phyloP scores from a whole-genome alignment of 2,329 filamentous ascomycete species.

The Ramichloridium luteum region DNA sequence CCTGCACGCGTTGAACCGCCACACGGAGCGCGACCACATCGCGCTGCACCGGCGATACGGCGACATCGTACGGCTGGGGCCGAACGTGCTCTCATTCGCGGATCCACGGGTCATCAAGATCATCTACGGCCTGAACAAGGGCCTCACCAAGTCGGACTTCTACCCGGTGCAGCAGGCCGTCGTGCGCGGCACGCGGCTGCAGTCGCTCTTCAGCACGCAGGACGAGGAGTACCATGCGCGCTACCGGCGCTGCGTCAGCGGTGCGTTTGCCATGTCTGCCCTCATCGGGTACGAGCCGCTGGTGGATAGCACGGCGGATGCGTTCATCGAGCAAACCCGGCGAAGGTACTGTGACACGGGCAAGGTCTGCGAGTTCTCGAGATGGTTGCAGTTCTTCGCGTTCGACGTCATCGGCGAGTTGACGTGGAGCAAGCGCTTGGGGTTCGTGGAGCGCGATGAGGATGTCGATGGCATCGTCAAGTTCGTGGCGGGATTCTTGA shows the following conservation, averaged over 20 bases:
- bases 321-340: conserved; percentile 49
- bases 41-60: conserved; percentile 59
- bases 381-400: conserved; percentile 69
- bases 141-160: conserved; percentile 70
- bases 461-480: conserved; percentile 64
- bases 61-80: conserved; percentile 61
- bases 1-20: conserved; percentile 51
- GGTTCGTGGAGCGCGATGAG: conserved; percentile 61
- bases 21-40: conserved; percentile 56
- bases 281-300: conserved; percentile 70
- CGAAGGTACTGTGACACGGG: conserved; percentile 31
- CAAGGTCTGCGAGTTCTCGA: conserved; percentile 49
- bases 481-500: conserved; percentile 52
- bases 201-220: conserved; percentile 64
- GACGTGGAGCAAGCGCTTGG: conserved; percentile 62
- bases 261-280: conserved; percentile 64
- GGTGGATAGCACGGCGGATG: conserved; percentile 59
- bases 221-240: conserved; percentile 65
- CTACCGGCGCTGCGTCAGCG: conserved; percentile 63
- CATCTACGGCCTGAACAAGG: conserved; percentile 75
- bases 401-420: conserved; percentile 73
- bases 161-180: conserved; percentile 64
- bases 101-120: conserved; percentile 59
- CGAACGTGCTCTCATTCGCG: conserved; percentile 61
- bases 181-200: conserved; percentile 53